These are phyloP conservation scores for Basidiobolus meristosporus DNA, from an alignment of 371 early-diverging fungal species.

Conservation along the genomic window DNA sequence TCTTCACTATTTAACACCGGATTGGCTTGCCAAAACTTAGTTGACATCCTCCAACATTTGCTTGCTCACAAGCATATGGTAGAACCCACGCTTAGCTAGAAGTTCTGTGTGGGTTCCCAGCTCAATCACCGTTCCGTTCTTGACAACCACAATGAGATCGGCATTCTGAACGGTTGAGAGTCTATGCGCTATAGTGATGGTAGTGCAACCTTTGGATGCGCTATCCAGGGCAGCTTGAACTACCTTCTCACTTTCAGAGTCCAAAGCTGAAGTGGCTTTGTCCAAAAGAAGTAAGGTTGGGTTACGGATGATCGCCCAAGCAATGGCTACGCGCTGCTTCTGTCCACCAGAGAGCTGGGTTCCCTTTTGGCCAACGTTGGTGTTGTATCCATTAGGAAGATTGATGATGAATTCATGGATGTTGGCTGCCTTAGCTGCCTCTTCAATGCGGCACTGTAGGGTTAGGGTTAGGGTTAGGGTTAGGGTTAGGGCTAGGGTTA, in stretches of 20 bases:
- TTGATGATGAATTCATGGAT: slow-evolving; percentile 51
- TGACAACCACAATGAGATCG: slow-evolving; percentile 56
- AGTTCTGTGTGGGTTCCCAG: slow-evolving; percentile 63
- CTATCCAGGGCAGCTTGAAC: slow-evolving; percentile 76
- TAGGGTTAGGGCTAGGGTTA: no score
- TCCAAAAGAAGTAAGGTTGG: no score
- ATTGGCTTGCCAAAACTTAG: no score
- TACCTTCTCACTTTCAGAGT: slow-evolving; percentile 71
- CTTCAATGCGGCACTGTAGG: slow-evolving; percentile 6
- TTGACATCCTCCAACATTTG: no score
- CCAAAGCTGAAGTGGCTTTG: slow-evolving; percentile 93
- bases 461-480: slow-evolving; percentile 1
- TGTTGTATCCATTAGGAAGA: slow-evolving; percentile 56
- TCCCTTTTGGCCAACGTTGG: no score
- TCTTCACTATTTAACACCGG: no score
- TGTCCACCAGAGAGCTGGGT: no score
- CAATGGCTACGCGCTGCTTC: no score
- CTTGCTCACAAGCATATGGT: slow-evolving; percentile 14
- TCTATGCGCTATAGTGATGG: slow-evolving; percentile 49
- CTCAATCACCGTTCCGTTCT: slow-evolving; percentile 59
- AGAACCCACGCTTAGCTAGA: slow-evolving; percentile 14
- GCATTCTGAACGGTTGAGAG: slow-evolving; percentile 52
- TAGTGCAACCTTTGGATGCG: slow-evolving; percentile 42
- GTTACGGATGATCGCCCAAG: no score
- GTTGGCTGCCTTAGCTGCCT: slow-evolving; percentile 41